Evolutionary conservation across 371 early-diverging fungal species (phyloP).

Genomic region (Vairimorpha apis): DNA sequence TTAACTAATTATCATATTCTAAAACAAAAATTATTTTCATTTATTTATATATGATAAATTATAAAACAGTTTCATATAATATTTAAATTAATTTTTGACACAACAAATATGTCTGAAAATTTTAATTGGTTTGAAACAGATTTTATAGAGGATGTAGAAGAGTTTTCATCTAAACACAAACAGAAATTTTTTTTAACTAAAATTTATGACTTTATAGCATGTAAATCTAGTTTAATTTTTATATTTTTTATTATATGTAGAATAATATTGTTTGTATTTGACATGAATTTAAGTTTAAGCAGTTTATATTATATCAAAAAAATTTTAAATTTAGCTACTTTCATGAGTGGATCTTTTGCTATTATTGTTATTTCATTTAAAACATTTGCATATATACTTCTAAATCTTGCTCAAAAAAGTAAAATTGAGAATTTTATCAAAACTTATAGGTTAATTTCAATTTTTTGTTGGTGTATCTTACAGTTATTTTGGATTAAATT

Average conservation of each 20-base stretch:
- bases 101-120: slow-evolving; percentile 1
- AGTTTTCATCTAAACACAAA: not conserved
- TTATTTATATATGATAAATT: not conserved
- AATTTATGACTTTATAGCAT: slow-evolving; percentile 1
- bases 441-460: slow-evolving; percentile 9
- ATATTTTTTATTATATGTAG: slow-evolving; percentile 12
- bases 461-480: slow-evolving; percentile 47
- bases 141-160: not conserved
- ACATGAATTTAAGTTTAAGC: too few species aligned
- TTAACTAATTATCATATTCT: not conserved
- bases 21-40: not conserved
- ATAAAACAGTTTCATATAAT: not conserved
- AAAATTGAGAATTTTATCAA: not conserved
- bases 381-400: slow-evolving; percentile 14
- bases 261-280: slow-evolving; percentile 38
- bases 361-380: not conserved
- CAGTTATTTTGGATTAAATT: slow-evolving; percentile 46
- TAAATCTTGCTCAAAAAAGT: slow-evolving; percentile 30
- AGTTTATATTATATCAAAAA: too few species aligned
- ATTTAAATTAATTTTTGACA: not conserved
- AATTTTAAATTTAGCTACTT: too few species aligned
- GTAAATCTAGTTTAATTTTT: slow-evolving; percentile 7
- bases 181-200: not conserved
- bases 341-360: slow-evolving; percentile 24
- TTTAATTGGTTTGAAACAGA: slow-evolving; percentile 30